phyloP scores from a whole-genome alignment of 805 yeast species.

The Groenewaldozyma tartarivorans region DNA sequence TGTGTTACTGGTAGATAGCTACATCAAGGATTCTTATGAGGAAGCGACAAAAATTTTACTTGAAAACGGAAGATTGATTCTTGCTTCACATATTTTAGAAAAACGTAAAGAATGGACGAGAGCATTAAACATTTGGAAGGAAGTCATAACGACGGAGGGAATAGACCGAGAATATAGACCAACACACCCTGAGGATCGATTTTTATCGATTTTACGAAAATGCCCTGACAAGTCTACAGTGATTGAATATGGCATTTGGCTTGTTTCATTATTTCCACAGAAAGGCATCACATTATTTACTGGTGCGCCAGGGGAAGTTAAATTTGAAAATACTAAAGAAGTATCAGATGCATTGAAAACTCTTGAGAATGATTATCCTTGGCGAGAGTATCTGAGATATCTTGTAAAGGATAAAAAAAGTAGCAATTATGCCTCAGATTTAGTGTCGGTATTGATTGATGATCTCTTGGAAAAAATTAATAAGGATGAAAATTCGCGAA shows the following conservation, averaged over 20 bases:
- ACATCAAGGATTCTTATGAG: slow-evolving; percentile 18
- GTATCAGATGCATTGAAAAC: slow-evolving; percentile 24
- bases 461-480: slow-evolving; percentile 24
- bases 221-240: slow-evolving; percentile 24
- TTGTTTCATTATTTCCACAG: slow-evolving; percentile 22
- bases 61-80: slow-evolving; percentile 17
- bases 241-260: slow-evolving; percentile 31
- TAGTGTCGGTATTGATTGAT: slow-evolving; percentile 25
- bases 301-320: slow-evolving; percentile 14
- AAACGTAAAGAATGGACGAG: slow-evolving; percentile 16
- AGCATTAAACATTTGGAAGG: slow-evolving; percentile 20
- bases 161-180: slow-evolving; percentile 11
- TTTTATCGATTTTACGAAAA: neutral
- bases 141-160: slow-evolving; percentile 21
- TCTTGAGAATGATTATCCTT: slow-evolving; percentile 26
- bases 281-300: slow-evolving; percentile 27
- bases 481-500: neutral
- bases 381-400: slow-evolving; percentile 28
- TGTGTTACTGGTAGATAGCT: slow-evolving; percentile 18
- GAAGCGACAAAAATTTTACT: slow-evolving; percentile 19
- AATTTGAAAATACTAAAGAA: slow-evolving; percentile 23
- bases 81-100: slow-evolving; percentile 23
- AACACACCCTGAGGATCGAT: neutral
- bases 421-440: slow-evolving; percentile 22
- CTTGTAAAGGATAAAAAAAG: slow-evolving; percentile 24